phyloP scores from a whole-genome alignment of 1,284 basidiomycete species.

The Neonothopanus nambi region DNA sequence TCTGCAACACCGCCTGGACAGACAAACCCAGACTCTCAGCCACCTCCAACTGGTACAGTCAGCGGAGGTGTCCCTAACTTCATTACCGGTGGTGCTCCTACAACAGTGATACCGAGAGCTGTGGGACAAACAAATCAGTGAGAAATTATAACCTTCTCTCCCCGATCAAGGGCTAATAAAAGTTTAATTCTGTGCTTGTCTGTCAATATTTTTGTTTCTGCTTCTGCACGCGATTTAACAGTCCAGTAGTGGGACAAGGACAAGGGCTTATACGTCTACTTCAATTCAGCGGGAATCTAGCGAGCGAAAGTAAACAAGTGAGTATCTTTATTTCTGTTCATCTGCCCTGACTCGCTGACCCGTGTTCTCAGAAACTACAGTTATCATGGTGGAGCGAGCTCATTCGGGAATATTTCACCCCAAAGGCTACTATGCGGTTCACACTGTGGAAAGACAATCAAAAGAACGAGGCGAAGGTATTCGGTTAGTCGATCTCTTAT shows the following conservation, averaged over 20 bases:
- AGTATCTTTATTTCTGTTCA: conserved; percentile 22
- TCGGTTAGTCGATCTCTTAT: conserved; percentile 56
- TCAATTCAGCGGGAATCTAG: conserved; percentile 64
- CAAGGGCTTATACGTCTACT: conserved; percentile 62
- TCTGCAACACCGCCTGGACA: background rate
- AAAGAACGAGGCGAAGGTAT: conserved; percentile 72
- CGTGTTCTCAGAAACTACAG: conserved; percentile 46
- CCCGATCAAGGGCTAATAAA: too few relatives aligned
- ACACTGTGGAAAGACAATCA: conserved; percentile 82
- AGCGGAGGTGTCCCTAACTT: too few relatives aligned
- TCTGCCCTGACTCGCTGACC: conserved; percentile 7
- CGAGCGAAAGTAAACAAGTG: conserved; percentile 51
- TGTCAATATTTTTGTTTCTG: too few relatives aligned
- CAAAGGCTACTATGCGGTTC: conserved; percentile 66
- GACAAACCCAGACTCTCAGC: too few relatives aligned
- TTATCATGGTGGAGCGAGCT: conserved; percentile 64
- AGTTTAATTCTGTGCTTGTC: too few relatives aligned
- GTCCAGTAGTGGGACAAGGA: conserved; percentile 45
- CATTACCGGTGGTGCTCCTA: too few relatives aligned
- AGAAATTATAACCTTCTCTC: conserved; percentile 16
- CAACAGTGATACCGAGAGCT: too few relatives aligned
- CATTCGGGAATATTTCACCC: conserved; percentile 65
- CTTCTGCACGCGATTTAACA: conserved; percentile 2
- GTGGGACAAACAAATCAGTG: too few relatives aligned
- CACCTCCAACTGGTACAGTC: too few relatives aligned